Conservation (phyloP, 2,329 filamentous ascomycete genomes). For the Xylariales sp. region DNA sequence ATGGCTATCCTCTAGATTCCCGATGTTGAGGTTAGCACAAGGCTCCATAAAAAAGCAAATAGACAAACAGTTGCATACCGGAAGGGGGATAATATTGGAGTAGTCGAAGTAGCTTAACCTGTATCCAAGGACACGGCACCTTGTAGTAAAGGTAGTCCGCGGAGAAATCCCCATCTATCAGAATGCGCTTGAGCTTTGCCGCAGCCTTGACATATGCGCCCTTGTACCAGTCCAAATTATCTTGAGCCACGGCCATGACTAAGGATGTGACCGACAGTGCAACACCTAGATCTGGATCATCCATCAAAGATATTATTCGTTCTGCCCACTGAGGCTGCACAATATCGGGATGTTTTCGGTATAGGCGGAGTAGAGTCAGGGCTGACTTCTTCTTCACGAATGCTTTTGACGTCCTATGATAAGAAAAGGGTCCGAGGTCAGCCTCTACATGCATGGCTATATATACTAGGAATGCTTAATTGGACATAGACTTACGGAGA, state of each 20-base stretch:
- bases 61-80: conserved; percentile 55
- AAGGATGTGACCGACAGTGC: conserved; percentile 93
- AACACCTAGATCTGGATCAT: conserved; percentile 90
- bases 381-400: conserved; percentile 99
- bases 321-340: conserved; percentile 97
- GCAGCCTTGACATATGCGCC: conserved; percentile 93
- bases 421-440: too few species aligned
- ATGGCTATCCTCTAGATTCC: conserved; percentile 90
- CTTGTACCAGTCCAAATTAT: conserved; percentile 90
- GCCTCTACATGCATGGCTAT: too few species aligned
- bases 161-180: conserved; percentile 85
- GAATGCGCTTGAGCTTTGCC: conserved; percentile 79
- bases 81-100: conserved; percentile 96
- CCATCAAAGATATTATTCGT: conserved; percentile 97
- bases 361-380: conserved; percentile 84
- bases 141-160: conserved; percentile 98
- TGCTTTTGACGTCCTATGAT: conserved; percentile 72
- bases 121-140: conserved; percentile 98
- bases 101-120: conserved; percentile 87
- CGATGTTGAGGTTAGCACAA: conserved; percentile 10
- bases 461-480: too few species aligned
- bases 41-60: conserved; percentile 12
- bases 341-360: conserved; percentile 90
- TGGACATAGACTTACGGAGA: conserved; percentile 91
- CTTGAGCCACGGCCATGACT: conserved; percentile 90